phyloP scores from a whole-genome alignment of 805 yeast genomes.

The Yamadazyma sp. region DNA sequence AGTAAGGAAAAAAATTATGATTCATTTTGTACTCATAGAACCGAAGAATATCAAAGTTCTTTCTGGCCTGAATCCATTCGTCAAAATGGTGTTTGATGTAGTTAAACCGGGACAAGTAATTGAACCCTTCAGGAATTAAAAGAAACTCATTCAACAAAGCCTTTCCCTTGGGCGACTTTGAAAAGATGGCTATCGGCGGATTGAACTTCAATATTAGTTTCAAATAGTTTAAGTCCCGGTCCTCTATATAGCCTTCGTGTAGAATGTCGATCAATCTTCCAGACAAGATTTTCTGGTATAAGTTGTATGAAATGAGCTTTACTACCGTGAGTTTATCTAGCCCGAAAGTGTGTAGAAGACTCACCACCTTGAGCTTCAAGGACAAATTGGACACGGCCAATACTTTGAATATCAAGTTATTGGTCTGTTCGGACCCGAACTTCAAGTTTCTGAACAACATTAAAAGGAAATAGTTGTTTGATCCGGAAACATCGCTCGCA shows the following conservation, averaged over 20 bases:
- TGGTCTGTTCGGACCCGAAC: conserved; percentile 3
- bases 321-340: conserved; percentile 6
- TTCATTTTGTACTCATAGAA: conserved; percentile 45
- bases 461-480: conserved; percentile 53
- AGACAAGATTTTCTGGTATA: conserved; percentile 12
- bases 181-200: conserved; percentile 52
- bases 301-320: conserved; percentile 9
- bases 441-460: conserved; percentile 45
- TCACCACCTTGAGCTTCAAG: conserved; percentile 39
- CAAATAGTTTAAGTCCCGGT: conserved; percentile 47
- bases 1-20: conserved; percentile 24
- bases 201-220: conserved; percentile 36
- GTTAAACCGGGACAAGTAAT: conserved; percentile 56
- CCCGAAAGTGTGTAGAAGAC: conserved; percentile 4
- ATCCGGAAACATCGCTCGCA: conserved; percentile 30
- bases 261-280: conserved; percentile 6
- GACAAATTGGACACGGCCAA: conserved; percentile 58
- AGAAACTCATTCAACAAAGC: conserved; percentile 62
- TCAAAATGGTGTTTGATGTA: conserved; percentile 66
- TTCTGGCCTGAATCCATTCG: conserved; percentile 54
- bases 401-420: conserved; percentile 54
- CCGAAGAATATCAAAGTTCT: conserved; percentile 46
- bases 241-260: neutral
- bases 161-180: conserved; percentile 28
- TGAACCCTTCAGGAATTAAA: conserved; percentile 68